Base-by-base conservation (phyloP, 2,329 filamentous ascomycete genomes). In the Botryotinia convoluta region DNA sequence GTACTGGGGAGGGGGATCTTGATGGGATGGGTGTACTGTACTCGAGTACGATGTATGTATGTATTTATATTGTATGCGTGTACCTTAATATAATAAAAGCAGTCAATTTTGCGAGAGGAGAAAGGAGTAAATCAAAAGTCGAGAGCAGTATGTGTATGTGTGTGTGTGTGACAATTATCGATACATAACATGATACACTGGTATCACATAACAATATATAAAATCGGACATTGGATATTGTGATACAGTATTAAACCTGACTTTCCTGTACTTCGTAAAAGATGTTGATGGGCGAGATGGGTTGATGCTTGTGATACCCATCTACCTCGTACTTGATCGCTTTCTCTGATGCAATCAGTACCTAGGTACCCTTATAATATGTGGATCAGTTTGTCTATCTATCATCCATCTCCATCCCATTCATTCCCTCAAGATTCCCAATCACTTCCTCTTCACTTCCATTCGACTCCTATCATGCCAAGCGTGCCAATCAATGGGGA, bases 401-500 rank as follows among this genome's bases (percentile, higher is more conserved):
- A n/a, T 37, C 32, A 37, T 67, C 22, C 63, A 67, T 63, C 51
- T n/a, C 60, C 57, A 60, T 26, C 35, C 60, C 35, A 39, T 62
- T 18, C 60, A 42, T 62, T 62, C 39, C 26, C 39, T 39, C n/a
- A 14, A 57, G 12, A 63, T 63, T 63, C 37, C 14, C 8, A n/a
- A 39, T 62, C 35, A 18, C 16, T 63, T 61, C 32, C 10, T 22
- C 26, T 48, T 26, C 29, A 18, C 9, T 16, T 32, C 22, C 32
- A 65, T 48, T 29, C 22, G 48, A 32, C 45, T 68, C 64, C 64
- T 54, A 29, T 68, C 64, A 29, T 20, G 45, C 64, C 64, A 68
- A 67, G 45, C 64, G 45, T 68, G 64, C 35, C 64, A 68, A 57
- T 57, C 65, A 68, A 32, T 42, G 8, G 22, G 64, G 65, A 68